A percentile compares a stretch with the other conserved stretches of the same genome.
Conservation (phyloP, 176 grass and related monocot species). For the Phragmites australis region DNA sequence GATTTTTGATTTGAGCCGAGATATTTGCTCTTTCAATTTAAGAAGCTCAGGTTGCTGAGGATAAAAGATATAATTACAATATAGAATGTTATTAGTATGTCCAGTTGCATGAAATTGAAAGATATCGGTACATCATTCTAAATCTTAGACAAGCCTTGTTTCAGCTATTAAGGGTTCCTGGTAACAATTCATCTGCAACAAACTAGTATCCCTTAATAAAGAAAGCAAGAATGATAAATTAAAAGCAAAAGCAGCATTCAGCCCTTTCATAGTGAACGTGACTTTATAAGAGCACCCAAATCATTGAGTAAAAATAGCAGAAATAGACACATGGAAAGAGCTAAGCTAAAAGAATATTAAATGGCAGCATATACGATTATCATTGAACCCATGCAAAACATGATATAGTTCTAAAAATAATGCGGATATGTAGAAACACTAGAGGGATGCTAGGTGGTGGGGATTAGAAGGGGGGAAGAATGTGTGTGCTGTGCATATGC, state of each 20-base stretch:
- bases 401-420: not conserved
- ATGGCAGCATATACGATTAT: not conserved
- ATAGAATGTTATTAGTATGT: constrained; percentile 18
- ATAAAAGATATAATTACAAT: constrained; percentile 33
- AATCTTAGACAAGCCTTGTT: constrained; percentile 18
- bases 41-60: constrained; percentile 96
- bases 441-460: not conserved
- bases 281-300: constrained; percentile 4
- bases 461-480: too few relatives aligned
- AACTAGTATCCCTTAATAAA: not conserved
- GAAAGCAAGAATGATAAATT: not conserved
- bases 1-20: constrained; percentile 96
- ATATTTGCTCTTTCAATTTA: constrained; percentile 87
- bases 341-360: constrained; percentile 12
- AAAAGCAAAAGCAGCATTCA: not conserved
- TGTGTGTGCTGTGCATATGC: not conserved
- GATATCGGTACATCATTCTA: not conserved
- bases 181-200: not conserved
- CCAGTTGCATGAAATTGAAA: constrained; percentile 7
- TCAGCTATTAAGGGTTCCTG: constrained; percentile 20
- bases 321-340: constrained; percentile 11
- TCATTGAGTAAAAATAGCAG: not conserved
- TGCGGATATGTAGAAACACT: constrained; percentile 15
- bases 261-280: not conserved
- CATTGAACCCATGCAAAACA: not conserved